These are phyloP conservation scores for Lecanoromycetidae sp. DNA, from an alignment of 2,329 filamentous ascomycete genomes.

Conservation along the genomic window DNA sequence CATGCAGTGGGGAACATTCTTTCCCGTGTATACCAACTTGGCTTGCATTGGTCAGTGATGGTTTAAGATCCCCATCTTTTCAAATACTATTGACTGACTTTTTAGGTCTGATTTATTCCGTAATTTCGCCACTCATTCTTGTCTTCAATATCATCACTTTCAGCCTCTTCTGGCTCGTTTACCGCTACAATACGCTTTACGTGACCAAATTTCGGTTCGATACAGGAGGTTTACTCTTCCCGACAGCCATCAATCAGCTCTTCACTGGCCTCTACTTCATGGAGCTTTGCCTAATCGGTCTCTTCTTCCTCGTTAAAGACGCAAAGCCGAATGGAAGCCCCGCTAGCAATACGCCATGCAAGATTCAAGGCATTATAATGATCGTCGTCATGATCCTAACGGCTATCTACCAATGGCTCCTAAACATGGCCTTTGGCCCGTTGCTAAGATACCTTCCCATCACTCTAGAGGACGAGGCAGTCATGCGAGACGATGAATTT, in stretches of 20 bases:
- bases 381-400: slow-evolving; percentile 62
- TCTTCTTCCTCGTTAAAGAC: slow-evolving; percentile 70
- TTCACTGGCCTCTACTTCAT: slow-evolving; percentile 93
- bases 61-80: not conserved
- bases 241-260: slow-evolving; percentile 83
- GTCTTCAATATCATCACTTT: slow-evolving; percentile 92
- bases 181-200: slow-evolving; percentile 94
- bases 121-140: slow-evolving; percentile 81
- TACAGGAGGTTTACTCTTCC: slow-evolving; percentile 85
- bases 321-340: slow-evolving; percentile 36
- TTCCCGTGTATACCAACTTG: slow-evolving; percentile 93
- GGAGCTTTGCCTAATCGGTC: slow-evolving; percentile 76
- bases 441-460: slow-evolving; percentile 84
- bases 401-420: slow-evolving; percentile 60
- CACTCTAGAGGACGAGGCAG: slow-evolving; percentile 89
- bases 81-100: not conserved
- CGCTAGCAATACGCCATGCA: slow-evolving; percentile 37
- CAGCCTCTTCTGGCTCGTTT: slow-evolving; percentile 79
- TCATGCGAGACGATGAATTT: slow-evolving; percentile 81
- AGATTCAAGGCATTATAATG: slow-evolving; percentile 74
- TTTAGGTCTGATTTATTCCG: slow-evolving; percentile 62
- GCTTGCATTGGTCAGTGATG: slow-evolving; percentile 61
- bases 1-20: slow-evolving; percentile 85
- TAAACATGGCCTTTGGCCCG: slow-evolving; percentile 75
- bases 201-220: slow-evolving; percentile 82